These are phyloP conservation scores for Orbilia ellipsospora DNA, from an alignment of 2,329 filamentous ascomycete species.

Conservation along the genomic window DNA sequence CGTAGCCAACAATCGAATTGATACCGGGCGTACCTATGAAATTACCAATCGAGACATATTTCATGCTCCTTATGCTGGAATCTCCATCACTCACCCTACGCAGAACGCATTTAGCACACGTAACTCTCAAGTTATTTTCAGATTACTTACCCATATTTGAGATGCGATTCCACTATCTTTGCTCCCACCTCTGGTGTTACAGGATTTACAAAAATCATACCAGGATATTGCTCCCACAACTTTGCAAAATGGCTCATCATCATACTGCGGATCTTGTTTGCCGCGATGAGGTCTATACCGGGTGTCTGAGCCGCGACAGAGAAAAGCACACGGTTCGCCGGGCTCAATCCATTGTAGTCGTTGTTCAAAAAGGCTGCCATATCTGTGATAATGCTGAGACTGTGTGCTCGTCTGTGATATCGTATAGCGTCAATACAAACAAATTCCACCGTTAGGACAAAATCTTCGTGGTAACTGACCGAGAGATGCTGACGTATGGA, in stretches of 20 bases:
- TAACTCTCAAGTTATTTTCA: no score
- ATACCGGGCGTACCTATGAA: slow-evolving; percentile 81
- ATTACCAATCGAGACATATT: slow-evolving; percentile 87
- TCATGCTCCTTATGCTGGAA: slow-evolving; percentile 79
- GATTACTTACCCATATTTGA: slow-evolving; percentile 45
- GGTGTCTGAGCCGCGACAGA: slow-evolving; percentile 73
- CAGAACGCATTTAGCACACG: background rate
- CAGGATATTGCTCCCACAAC: slow-evolving; percentile 77
- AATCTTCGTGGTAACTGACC: slow-evolving; percentile 19
- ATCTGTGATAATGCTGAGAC: slow-evolving; percentile 80
- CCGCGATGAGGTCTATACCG: slow-evolving; percentile 76
- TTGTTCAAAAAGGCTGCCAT: slow-evolving; percentile 67
- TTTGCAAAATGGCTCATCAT: slow-evolving; percentile 81
- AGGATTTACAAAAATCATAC: slow-evolving; percentile 81
- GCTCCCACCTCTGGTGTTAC: slow-evolving; percentile 69
- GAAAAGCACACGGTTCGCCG: slow-evolving; percentile 77
- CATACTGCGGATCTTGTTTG: slow-evolving; percentile 77
- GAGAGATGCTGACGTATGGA: slow-evolving; percentile 64
- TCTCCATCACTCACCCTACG: slow-evolving; percentile 77
- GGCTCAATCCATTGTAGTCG: slow-evolving; percentile 67
- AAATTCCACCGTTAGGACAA: background rate
- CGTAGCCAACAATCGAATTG: slow-evolving; percentile 79
- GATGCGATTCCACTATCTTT: slow-evolving; percentile 33
- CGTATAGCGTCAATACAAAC: no score
- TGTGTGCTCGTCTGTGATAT: slow-evolving; percentile 76